These are phyloP conservation scores for Orbilia oligospora DNA, from an alignment of 2,329 filamentous ascomycete genomes.

Conservation along the genomic window DNA sequence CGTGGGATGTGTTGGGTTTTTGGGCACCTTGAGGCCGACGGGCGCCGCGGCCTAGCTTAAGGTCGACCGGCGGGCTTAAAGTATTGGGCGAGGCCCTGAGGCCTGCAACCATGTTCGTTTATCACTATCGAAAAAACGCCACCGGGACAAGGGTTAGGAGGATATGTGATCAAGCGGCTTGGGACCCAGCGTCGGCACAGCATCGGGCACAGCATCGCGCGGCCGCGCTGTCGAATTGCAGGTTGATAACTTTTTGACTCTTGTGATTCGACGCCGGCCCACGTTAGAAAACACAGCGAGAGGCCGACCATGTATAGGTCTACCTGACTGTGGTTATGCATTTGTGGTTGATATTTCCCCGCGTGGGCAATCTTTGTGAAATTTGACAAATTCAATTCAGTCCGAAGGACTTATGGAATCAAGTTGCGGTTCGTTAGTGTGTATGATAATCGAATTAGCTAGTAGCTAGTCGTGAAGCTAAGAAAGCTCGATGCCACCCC, in stretches of 20 bases:
- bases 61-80: constrained; percentile 14
- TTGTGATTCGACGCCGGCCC: background rate
- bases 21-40: constrained; percentile 36
- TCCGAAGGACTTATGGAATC: no score
- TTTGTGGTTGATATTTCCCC: background rate
- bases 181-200: constrained; percentile 18
- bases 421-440: no score
- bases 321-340: background rate
- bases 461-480: constrained; percentile 12
- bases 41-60: constrained; percentile 51
- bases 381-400: background rate
- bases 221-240: constrained; percentile 13
- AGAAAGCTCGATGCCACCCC: constrained; percentile 30
- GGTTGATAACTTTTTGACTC: background rate
- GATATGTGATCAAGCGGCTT: constrained; percentile 10
- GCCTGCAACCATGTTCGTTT: constrained; percentile 17
- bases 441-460: background rate
- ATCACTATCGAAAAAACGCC: constrained; percentile 30
- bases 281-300: background rate
- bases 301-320: background rate
- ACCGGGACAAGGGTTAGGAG: constrained; percentile 8
- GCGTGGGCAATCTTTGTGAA: background rate
- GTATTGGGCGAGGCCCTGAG: constrained; percentile 17
- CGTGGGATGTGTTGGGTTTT: constrained; percentile 50
- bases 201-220: constrained; percentile 13